These are phyloP conservation scores for Galerina marginata DNA, from an alignment of 768 basidiomycete species.

Conservation along the genomic window DNA sequence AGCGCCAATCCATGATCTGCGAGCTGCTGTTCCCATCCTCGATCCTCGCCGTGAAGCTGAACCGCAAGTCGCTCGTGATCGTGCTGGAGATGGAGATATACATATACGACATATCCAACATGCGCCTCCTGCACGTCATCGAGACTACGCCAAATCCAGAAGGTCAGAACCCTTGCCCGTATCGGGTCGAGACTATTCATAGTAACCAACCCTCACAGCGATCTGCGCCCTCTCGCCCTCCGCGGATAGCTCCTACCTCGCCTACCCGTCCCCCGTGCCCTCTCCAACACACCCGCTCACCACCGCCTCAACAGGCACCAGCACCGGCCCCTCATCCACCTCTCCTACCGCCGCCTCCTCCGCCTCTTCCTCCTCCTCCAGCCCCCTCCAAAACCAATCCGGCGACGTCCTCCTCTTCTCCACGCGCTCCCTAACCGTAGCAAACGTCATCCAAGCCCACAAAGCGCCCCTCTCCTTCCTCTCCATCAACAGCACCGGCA, in stretches of 20 bases:
- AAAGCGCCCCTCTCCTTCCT: constrained; percentile 91
- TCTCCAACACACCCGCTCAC: constrained; percentile 69
- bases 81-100: constrained; percentile 98
- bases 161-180: constrained; percentile 53
- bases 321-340: constrained; percentile 19
- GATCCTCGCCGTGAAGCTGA: constrained; percentile 96
- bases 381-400: constrained; percentile 52
- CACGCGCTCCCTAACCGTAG: constrained; percentile 86
- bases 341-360: constrained; percentile 31
- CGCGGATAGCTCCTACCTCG: constrained; percentile 91
- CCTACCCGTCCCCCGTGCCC: constrained; percentile 94
- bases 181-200: not conserved
- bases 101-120: constrained; percentile 98
- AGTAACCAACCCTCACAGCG: constrained; percentile 52
- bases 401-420: constrained; percentile 96
- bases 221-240: constrained; percentile 95
- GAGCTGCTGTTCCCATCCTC: constrained; percentile 97
- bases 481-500: constrained; percentile 84
- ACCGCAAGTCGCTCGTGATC: constrained; percentile 95
- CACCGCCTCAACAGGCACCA: too few relatives aligned
- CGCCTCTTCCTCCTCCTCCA: constrained; percentile 35
- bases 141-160: constrained; percentile 97
- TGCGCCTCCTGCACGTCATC: constrained; percentile 96
- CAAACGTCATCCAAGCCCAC: constrained; percentile 97
- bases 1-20: constrained; percentile 99